These are phyloP conservation scores for Thalia dealbata DNA, from an alignment of 176 grass and related monocot genomes.

Conservation along the genomic window DNA sequence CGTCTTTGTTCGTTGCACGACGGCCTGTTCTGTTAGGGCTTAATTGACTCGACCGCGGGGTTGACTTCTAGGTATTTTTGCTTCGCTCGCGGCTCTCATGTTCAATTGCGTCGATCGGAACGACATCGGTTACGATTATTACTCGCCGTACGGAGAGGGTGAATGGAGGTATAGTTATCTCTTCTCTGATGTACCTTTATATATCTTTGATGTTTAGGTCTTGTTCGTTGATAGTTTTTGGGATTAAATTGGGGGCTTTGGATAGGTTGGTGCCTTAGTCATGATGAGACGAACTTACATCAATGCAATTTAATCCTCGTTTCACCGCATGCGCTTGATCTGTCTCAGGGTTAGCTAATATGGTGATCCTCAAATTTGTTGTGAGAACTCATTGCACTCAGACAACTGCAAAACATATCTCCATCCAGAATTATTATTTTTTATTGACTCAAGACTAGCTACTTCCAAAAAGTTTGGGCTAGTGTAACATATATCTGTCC, in stretches of 20 bases:
- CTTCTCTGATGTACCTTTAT: too few species aligned
- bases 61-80: constrained; percentile 44
- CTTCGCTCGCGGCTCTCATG: constrained; percentile 61
- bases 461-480: too few species aligned
- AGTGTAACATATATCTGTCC: too few species aligned
- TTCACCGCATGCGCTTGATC: background rate
- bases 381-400: too few species aligned
- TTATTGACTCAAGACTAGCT: too few species aligned
- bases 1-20: background rate
- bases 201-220: background rate
- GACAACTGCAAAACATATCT: too few species aligned
- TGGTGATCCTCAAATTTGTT: too few species aligned
- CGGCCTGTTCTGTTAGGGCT: background rate
- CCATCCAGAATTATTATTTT: too few species aligned
- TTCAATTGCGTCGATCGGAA: constrained; percentile 71
- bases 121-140: constrained; percentile 51
- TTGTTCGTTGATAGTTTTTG: background rate
- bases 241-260: background rate
- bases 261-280: background rate
- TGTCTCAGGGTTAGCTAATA: too few species aligned
- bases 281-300: background rate
- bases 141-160: constrained; percentile 55
- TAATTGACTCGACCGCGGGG: background rate
- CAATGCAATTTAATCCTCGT: background rate
- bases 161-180: constrained; percentile 50